Base-by-base conservation (phyloP, 2,329 filamentous ascomycete species). In the Aureobasidium musti region DNA sequence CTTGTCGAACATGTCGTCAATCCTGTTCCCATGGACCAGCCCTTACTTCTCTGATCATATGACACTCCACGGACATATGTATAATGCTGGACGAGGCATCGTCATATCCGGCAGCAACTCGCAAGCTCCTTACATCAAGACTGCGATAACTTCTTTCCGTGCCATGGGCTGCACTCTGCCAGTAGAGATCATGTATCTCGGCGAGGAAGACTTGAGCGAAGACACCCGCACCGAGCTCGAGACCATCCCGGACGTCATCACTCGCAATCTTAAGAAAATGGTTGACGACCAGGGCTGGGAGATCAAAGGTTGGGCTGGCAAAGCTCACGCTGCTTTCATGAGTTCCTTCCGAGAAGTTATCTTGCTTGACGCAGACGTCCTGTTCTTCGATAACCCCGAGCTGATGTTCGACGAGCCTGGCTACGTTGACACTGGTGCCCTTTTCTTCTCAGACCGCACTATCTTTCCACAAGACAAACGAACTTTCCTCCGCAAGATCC, bases 341-440 rank as follows among this genome's bases (percentile, higher is more conserved):
- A 81, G 79, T 1, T 80, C 78, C 35, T 82, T 82, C 72, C 78
- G 79, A 5, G 80, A 82, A 70, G 77, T 77, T 63, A 79, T 82
- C 47, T 80, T 82, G 68, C 79, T 82, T 67, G 80, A 82, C 66
- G 80, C 80, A 0, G 81, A 82, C 67, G 72, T 72, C 19, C 71
- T 80, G 21, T 82, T 82, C 71, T 77, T 82, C 68, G 72, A 74
- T 19, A 77, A 81, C 65, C 81, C 80, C 0, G 77, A 75, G 60
- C 66, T 72, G 4, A 69, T 82, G n/a, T 82, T 82, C 69, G 76
- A 77, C 0, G 78, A 82, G 56, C 74, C 74, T n/a, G 74, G 73
- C 2, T 82, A 82, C 65, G 69, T 73, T 23, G 73, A 75, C 52
- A 79, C 78, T 0, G 81, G 80, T 4, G 79, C 80, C 5, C 70